Conservation (phyloP, 2,329 filamentous ascomycete genomes). For the Aspergillus caelatus region DNA sequence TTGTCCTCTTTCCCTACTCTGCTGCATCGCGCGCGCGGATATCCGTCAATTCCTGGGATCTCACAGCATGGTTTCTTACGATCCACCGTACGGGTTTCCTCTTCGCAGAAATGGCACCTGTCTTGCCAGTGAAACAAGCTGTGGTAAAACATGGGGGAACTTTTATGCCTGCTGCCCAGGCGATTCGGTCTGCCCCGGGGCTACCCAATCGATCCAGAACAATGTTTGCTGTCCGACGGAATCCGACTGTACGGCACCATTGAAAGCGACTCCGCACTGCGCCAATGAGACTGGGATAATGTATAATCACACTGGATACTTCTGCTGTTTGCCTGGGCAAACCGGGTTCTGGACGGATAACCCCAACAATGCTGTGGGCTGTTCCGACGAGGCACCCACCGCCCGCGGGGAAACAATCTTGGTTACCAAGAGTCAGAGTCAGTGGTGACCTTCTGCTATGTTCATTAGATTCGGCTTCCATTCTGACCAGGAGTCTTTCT, state of each 20-base stretch:
- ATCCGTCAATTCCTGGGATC: too few relatives aligned
- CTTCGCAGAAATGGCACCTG: conserved; percentile 25
- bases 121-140: conserved; percentile 20
- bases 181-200: conserved; percentile 17
- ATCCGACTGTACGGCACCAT: conserved; percentile 17
- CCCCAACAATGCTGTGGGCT: conserved; percentile 16
- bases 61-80: background rate
- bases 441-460: background rate
- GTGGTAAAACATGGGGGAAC: conserved; percentile 22
- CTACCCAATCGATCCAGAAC: conserved; percentile 4
- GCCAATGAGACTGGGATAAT: conserved; percentile 25
- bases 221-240: conserved; percentile 23
- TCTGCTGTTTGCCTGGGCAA: conserved; percentile 23
- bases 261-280: conserved; percentile 24
- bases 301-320: conserved; percentile 26
- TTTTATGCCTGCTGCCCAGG: conserved; percentile 24
- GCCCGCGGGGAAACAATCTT: conserved; percentile 7
- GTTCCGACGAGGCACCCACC: conserved; percentile 13
- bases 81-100: conserved; percentile 21
- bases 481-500: background rate
- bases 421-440: background rate
- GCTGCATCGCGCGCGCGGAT: too few relatives aligned
- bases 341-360: conserved; percentile 16
- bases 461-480: background rate
- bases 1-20: too few relatives aligned